Conservation (phyloP, 257 asterid species). For the Solanum chilense region DNA sequence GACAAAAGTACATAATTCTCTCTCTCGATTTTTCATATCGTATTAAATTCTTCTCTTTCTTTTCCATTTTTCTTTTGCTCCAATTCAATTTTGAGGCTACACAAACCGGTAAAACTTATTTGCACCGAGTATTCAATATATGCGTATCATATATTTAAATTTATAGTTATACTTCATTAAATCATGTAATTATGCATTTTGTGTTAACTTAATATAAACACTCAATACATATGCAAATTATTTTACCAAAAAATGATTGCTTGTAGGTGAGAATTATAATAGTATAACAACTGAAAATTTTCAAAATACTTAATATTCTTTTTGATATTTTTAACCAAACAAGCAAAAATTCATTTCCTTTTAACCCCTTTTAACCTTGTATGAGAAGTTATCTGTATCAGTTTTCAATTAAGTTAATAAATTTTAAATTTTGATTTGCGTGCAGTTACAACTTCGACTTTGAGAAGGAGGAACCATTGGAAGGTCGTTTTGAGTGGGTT, state of each 20-base stretch:
- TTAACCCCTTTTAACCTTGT: not conserved
- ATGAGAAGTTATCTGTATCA: not conserved
- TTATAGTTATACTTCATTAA: too few relatives aligned
- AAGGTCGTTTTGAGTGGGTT: constrained; percentile 23
- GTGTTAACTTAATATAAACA: too few relatives aligned
- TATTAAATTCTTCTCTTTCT: not conserved
- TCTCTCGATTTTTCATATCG: not conserved
- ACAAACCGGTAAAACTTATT: too few relatives aligned
- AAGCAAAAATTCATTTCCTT: not conserved
- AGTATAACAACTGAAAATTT: not conserved
- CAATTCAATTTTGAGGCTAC: not conserved
- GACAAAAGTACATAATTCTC: constrained; percentile 14
- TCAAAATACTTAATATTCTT: not conserved
- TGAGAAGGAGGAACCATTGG: constrained; percentile 18
- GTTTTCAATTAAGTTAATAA: not conserved
- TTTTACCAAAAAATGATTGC: not conserved
- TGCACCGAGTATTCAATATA: too few relatives aligned
- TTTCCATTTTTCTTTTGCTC: not conserved
- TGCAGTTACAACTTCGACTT: constrained; percentile 24
- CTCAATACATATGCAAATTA: not conserved
- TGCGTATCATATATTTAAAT: too few relatives aligned
- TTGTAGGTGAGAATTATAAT: not conserved
- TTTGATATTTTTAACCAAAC: not conserved
- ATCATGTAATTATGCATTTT: too few relatives aligned
- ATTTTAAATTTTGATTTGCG: not conserved